A percentile compares a stretch with the other conserved stretches of the same genome.
Evolutionary conservation across 257 asterid species (phyloP).

Genomic region (Jacaranda copaia): DNA sequence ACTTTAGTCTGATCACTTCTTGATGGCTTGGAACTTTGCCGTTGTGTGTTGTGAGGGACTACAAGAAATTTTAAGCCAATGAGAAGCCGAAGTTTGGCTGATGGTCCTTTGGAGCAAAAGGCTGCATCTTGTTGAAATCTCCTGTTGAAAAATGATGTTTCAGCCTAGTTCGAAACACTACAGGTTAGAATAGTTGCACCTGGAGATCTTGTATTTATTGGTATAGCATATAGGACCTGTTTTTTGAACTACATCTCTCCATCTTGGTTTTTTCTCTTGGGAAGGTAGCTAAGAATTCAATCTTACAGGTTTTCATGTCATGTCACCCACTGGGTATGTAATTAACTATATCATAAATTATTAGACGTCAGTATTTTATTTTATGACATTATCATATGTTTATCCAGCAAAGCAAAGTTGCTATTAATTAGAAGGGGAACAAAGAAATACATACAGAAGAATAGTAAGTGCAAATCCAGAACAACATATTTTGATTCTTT

Average conservation of each 20-base stretch:
- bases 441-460: too few relatives aligned
- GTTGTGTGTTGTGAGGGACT: background rate
- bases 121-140: slow-evolving; percentile 1
- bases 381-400: too few relatives aligned
- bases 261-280: too few relatives aligned
- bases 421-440: too few relatives aligned
- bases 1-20: slow-evolving; percentile 28
- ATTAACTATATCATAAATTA: too few relatives aligned
- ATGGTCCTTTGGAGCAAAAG: background rate
- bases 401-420: too few relatives aligned
- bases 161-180: background rate
- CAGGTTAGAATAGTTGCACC: background rate
- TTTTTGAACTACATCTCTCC: background rate
- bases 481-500: too few relatives aligned
- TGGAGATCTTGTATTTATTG: background rate
- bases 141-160: background rate
- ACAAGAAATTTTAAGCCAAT: background rate
- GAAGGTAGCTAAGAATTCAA: too few relatives aligned
- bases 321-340: too few relatives aligned
- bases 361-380: too few relatives aligned
- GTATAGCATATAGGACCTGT: background rate
- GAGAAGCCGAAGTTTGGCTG: background rate
- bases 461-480: too few relatives aligned
- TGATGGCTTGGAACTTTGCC: background rate
- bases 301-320: too few relatives aligned